A percentile compares a stretch with the other conserved stretches of the same genome.
Conservation (phyloP, 139 green algal genomes). For the Micractinium conductrix region DNA sequence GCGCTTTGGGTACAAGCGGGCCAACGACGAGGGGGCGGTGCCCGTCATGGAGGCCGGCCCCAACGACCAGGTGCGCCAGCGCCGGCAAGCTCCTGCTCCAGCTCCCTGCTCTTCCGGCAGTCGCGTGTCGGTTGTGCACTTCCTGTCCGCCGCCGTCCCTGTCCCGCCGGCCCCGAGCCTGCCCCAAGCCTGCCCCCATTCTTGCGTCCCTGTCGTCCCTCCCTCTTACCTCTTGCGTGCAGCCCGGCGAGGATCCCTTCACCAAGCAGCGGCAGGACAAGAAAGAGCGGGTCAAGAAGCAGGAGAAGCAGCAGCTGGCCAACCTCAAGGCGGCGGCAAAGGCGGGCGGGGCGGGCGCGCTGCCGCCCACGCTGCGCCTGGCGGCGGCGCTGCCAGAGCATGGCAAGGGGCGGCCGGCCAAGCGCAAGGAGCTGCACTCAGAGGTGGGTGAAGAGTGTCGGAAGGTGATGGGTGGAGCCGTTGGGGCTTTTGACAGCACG, state of each 20-base stretch:
- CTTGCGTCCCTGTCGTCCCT: not conserved
- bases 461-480: too few species aligned
- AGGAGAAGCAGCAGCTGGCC: constrained; percentile 72
- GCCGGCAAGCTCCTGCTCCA: too few species aligned
- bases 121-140: too few species aligned
- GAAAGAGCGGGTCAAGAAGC: constrained; percentile 77
- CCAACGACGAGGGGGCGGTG: constrained; percentile 81
- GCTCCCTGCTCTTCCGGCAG: too few species aligned
- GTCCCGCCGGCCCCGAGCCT: too few species aligned
- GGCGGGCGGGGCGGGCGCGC: constrained; percentile 38
- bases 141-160: too few species aligned
- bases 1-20: constrained; percentile 91
- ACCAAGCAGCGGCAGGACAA: constrained; percentile 71
- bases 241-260: constrained; percentile 93
- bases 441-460: constrained; percentile 66
- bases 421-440: constrained; percentile 75
- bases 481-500: too few species aligned
- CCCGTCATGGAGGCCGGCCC: constrained; percentile 89
- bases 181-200: too few species aligned
- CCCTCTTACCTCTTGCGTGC: constrained; percentile 14
- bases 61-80: constrained; percentile 70
- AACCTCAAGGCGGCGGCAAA: constrained; percentile 83
- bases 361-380: constrained; percentile 83
- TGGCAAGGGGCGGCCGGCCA: constrained; percentile 58
- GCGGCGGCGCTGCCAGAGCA: constrained; percentile 72